phyloP scores from a whole-genome alignment of 208 protist species.

The Balamuthia mandrillaris region DNA sequence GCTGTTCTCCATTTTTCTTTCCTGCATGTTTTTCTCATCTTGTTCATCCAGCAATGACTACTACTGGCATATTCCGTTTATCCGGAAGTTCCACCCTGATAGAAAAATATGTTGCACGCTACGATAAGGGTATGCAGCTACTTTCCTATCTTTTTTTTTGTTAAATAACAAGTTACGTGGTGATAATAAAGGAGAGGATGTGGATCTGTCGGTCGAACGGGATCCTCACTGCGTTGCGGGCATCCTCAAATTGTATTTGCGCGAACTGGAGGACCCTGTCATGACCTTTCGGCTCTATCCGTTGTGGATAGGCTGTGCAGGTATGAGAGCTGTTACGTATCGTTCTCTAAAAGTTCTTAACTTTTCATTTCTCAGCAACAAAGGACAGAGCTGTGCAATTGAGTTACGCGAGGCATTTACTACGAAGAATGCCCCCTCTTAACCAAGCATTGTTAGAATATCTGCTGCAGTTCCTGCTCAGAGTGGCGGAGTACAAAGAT shows the following conservation, averaged over 20 bases:
- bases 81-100: slow-evolving; percentile 21
- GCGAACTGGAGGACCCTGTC: background rate
- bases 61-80: slow-evolving; percentile 12
- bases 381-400: background rate
- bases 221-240: slow-evolving; percentile 37
- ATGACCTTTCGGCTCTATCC: slow-evolving; percentile 24
- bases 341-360: background rate
- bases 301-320: background rate
- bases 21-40: no score
- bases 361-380: background rate
- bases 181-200: slow-evolving; percentile 16
- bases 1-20: background rate
- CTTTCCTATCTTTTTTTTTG: no score
- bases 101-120: background rate
- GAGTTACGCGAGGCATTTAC: background rate
- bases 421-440: background rate
- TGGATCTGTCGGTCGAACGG: background rate
- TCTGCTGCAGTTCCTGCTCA: slow-evolving; percentile 3
- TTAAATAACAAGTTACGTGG: no score
- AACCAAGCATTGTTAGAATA: slow-evolving; percentile 3
- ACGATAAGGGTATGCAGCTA: slow-evolving; percentile 19
- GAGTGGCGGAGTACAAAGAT: background rate
- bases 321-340: no score
- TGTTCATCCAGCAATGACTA: no score
- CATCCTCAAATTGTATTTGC: slow-evolving; percentile 28